phyloP scores from a whole-genome alignment of 495 filamentous ascomycete species.

The Hypomontagnella monticulosa region DNA sequence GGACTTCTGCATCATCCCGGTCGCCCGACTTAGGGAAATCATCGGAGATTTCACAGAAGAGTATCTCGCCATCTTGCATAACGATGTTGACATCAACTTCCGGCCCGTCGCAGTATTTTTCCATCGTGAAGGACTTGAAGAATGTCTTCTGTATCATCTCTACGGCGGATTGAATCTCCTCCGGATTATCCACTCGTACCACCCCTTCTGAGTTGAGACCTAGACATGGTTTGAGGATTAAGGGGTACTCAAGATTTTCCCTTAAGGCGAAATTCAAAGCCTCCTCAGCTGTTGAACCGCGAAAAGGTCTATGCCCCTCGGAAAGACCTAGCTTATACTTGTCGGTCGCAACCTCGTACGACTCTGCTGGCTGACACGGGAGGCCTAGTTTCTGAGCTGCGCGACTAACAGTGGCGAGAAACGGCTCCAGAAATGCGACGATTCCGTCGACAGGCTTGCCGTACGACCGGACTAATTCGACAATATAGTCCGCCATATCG shows the following conservation, averaged over 20 bases:
- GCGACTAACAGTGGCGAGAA: constrained; percentile 49
- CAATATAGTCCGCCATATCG: constrained; percentile 47
- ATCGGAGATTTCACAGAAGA: constrained; percentile 62
- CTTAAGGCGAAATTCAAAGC: constrained; percentile 17
- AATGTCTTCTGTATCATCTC: constrained; percentile 38
- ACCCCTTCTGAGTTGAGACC: constrained; percentile 58
- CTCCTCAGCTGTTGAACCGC: constrained; percentile 35
- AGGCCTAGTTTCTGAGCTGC: constrained; percentile 48
- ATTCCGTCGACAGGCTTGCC: constrained; percentile 51
- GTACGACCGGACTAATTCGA: constrained; percentile 45
- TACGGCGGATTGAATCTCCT: constrained; percentile 45
- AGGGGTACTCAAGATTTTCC: constrained; percentile 46
- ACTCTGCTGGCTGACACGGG: constrained; percentile 44
- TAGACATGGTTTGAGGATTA: constrained; percentile 58
- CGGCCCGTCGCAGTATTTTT: constrained; percentile 50
- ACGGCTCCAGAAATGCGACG: constrained; percentile 52
- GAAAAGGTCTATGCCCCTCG: constrained; percentile 43
- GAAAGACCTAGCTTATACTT: constrained; percentile 54
- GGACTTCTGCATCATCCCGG: constrained; percentile 25
- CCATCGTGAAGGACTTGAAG: constrained; percentile 38
- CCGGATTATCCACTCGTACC: constrained; percentile 46
- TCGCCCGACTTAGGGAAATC: constrained; percentile 62
- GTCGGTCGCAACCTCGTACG: constrained; percentile 55
- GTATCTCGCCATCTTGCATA: constrained; percentile 57
- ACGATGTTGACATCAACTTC: constrained; percentile 66